A percentile compares a stretch with the other conserved stretches of the same genome.
Conservation (phyloP, 1,284 basidiomycete genomes). For the Ustilago tritici region DNA sequence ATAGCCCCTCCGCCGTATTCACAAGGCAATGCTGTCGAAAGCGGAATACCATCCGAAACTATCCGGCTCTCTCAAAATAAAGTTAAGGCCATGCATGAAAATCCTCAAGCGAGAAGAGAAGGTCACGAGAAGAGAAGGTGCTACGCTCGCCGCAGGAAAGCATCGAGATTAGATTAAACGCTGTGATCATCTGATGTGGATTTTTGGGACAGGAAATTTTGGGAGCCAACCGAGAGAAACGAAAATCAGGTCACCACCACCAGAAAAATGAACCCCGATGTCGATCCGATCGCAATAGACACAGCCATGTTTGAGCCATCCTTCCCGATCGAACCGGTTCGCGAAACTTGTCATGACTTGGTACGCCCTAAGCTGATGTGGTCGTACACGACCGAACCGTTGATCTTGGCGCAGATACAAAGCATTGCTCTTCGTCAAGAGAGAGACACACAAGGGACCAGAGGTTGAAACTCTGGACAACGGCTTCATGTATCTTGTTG, state of each 20-base stretch:
- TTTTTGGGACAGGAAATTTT: background rate
- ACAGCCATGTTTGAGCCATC: too few relatives aligned
- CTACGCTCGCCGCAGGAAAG: too few relatives aligned
- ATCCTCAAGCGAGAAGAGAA: background rate
- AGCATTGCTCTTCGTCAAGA: too few relatives aligned
- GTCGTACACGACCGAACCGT: too few relatives aligned
- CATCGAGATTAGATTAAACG: slow-evolving; percentile 4
- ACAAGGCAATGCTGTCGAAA: background rate
- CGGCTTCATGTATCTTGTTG: background rate
- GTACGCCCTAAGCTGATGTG: too few relatives aligned
- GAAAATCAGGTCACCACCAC: background rate
- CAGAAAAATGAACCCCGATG: too few relatives aligned
- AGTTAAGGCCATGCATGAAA: background rate
- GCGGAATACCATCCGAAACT: background rate
- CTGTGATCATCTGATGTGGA: background rate
- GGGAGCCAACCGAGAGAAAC: background rate
- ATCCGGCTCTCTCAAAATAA: background rate
- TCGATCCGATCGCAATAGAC: too few relatives aligned
- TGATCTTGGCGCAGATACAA: too few relatives aligned
- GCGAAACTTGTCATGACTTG: too few relatives aligned
- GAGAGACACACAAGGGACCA: too few relatives aligned
- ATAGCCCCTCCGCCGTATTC: background rate
- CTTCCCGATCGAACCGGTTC: too few relatives aligned
- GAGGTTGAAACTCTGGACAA: too few relatives aligned
- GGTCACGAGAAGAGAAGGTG: background rate